Evolutionary conservation across 257 asterid genomes (phyloP).

Genomic region (Petrea volubilis): DNA sequence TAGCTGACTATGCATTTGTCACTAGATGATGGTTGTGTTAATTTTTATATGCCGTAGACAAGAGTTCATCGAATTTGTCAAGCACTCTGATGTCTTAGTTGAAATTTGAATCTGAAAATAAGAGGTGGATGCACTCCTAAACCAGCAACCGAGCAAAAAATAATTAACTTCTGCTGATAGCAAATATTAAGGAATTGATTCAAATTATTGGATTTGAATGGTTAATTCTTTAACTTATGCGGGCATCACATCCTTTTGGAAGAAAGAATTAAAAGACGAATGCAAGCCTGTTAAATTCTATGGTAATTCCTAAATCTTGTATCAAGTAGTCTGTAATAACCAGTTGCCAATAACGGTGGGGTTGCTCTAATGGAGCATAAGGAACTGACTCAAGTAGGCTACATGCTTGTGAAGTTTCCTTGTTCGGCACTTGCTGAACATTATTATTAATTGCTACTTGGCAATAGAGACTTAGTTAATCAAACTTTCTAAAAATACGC

Average conservation of each 20-base stretch:
- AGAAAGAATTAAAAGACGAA: background rate
- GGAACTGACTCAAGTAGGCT: background rate
- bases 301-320: background rate
- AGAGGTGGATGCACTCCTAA: background rate
- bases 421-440: background rate
- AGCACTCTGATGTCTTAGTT: background rate
- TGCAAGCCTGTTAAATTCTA: background rate
- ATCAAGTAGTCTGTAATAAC: background rate
- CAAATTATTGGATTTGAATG: background rate
- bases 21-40: background rate
- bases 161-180: background rate
- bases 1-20: background rate
- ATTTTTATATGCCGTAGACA: background rate
- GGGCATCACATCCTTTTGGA: background rate
- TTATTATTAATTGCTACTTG: no score
- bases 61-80: slow-evolving; percentile 3
- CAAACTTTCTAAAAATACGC: slow-evolving; percentile 1
- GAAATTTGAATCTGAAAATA: background rate
- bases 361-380: background rate
- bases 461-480: no score
- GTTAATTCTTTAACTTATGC: background rate
- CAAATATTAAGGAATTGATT: background rate
- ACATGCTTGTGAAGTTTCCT: background rate
- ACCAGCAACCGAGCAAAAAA: no score
- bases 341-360: background rate